Percentiles rank a stretch among this genome's conserved stretches.
phyloP scores from a whole-genome alignment of 257 asterid genomes.

The Ocimum tenuiflorum region DNA sequence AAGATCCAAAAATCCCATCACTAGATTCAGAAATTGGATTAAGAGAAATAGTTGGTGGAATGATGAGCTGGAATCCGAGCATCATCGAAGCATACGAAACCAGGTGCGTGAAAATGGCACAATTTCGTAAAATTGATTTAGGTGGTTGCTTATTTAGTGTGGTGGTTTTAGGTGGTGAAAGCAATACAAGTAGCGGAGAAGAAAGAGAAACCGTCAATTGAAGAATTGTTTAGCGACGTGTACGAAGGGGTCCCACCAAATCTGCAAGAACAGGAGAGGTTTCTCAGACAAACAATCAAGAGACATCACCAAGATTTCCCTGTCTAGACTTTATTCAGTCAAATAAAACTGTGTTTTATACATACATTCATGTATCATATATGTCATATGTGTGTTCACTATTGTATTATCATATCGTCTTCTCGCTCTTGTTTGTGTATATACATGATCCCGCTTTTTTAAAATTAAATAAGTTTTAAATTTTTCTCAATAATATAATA shows the following conservation, averaged over 20 bases:
- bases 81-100: slow-evolving; percentile 45
- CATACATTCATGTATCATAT: too few relatives aligned
- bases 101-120: slow-evolving; percentile 32
- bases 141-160: background rate
- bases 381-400: too few relatives aligned
- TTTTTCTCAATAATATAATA: too few relatives aligned
- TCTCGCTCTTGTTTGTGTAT: too few relatives aligned
- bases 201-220: slow-evolving; percentile 46
- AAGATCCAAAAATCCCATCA: slow-evolving; percentile 47
- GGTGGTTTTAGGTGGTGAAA: slow-evolving; percentile 39
- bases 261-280: slow-evolving; percentile 63
- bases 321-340: slow-evolving; percentile 73
- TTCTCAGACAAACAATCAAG: slow-evolving; percentile 49
- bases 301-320: slow-evolving; percentile 65
- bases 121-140: too few relatives aligned
- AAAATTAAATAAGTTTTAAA: too few relatives aligned
- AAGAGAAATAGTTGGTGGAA: slow-evolving; percentile 74
- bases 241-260: slow-evolving; percentile 49
- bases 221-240: slow-evolving; percentile 62
- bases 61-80: slow-evolving; percentile 53
- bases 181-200: slow-evolving; percentile 75
- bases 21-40: slow-evolving; percentile 70
- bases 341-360: too few relatives aligned
- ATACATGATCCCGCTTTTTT: too few relatives aligned
- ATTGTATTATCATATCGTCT: too few relatives aligned